Evolutionary conservation across 139 green algal species (phyloP).

Genomic region (Ettlia oleoabundans): DNA sequence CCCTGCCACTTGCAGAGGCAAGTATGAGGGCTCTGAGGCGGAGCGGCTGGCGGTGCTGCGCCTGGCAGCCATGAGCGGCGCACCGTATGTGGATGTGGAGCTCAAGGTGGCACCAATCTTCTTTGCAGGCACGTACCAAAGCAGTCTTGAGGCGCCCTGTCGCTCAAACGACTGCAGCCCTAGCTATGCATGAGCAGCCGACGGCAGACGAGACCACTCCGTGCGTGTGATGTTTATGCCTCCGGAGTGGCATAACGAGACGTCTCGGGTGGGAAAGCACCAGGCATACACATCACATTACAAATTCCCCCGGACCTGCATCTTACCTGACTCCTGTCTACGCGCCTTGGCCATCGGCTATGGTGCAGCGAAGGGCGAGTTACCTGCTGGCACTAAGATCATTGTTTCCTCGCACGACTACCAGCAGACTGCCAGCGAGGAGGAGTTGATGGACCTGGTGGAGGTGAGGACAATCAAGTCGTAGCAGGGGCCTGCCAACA

Average conservation of each 20-base stretch:
- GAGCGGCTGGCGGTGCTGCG: constrained; percentile 77
- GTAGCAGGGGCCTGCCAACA: too few species aligned
- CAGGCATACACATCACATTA: too few species aligned
- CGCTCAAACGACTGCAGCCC: not conserved
- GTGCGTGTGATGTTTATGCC: too few species aligned
- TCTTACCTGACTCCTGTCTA: not conserved
- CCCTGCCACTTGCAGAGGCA: constrained; percentile 63
- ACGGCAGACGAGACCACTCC: too few species aligned
- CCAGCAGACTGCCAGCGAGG: constrained; percentile 67
- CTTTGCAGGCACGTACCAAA: constrained; percentile 60
- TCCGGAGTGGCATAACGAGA: too few species aligned
- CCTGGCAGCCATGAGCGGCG: constrained; percentile 73
- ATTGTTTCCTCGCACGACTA: constrained; percentile 98
- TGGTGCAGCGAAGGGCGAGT: constrained; percentile 49
- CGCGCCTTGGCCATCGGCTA: not conserved
- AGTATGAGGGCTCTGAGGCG: constrained; percentile 84
- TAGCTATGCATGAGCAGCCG: too few species aligned
- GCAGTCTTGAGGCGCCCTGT: not conserved
- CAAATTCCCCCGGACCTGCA: not conserved
- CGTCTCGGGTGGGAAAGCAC: too few species aligned
- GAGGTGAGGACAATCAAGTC: constrained; percentile 61
- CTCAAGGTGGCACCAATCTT: constrained; percentile 78
- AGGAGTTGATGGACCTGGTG: constrained; percentile 71
- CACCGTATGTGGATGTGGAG: constrained; percentile 94
- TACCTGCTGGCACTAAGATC: constrained; percentile 70